Base-by-base conservation (phyloP, 164 flowering plant genomes). In the Vitis cinerea region DNA sequence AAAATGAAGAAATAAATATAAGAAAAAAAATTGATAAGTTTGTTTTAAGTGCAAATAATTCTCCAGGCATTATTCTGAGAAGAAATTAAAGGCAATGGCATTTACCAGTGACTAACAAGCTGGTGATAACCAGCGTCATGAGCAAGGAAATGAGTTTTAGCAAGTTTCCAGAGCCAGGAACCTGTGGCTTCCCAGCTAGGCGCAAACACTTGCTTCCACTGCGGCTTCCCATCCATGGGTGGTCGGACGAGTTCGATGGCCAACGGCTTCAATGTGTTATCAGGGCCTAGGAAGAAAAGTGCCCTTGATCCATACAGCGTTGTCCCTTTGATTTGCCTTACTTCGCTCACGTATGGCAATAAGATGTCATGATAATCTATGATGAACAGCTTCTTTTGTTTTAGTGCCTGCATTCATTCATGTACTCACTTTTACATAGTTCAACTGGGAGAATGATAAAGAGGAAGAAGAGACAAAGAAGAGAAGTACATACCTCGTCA, bases 221-320 rank as follows among this genome's bases (percentile, higher is more conserved):
- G 82, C 0, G 79, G 82, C 70, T 79, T 80, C 0, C 51, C 77
- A 12, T 69, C 76, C 1, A 57, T n/a, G 0, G 76, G 77, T 10
- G 87, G 87, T n/a, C 83, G 75, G 31, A 78, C 76, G 13, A 84
- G 79, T 58, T 84, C 87, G 64, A 82, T 82, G 30, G 83, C 85
- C 3, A 84, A 13, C 4, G 83, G 83, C 78, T 55, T 82, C 56
- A 84, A 67, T 8, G 82, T 76, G 61, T 64, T 69, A 0, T 31
- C 54, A 10, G 65, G 61, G 9, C 62, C 78, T 3, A 79, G 59
- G 69, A 76, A 75, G 68, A 79, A 75, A 3, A 79, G 9, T 0
- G 77, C 73, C 17, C 79, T 16, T 4, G 82, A 76, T 14, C 77
- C 82, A 17, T 79, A 79, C 10, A 74, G 23, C 1, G 77, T 79